phyloP scores from a whole-genome alignment of 2,329 filamentous ascomycete species.

The Bipolaris gigantea region DNA sequence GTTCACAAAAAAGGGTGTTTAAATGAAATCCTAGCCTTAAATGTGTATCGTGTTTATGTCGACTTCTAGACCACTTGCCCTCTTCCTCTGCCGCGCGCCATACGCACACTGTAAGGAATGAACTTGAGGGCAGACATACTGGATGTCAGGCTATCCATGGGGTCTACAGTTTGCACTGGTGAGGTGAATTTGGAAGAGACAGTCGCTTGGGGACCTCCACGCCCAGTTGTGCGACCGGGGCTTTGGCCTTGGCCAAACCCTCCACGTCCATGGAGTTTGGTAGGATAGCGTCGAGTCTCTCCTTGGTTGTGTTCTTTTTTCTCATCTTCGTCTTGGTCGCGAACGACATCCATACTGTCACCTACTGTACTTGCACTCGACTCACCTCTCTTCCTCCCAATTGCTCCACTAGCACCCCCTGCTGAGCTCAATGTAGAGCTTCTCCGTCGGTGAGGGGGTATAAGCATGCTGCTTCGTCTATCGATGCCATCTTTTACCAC shows the following conservation, averaged over 20 bases:
- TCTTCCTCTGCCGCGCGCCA: slow-evolving; percentile 27
- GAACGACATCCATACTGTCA: slow-evolving; percentile 31
- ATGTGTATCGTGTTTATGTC: not conserved
- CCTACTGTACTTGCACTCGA: slow-evolving; percentile 20
- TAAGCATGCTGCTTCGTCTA: slow-evolving; percentile 75
- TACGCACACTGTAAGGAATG: slow-evolving; percentile 56
- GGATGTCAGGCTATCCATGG: slow-evolving; percentile 65
- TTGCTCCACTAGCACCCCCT: slow-evolving; percentile 2
- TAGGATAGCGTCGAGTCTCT: slow-evolving; percentile 17
- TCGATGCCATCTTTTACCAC: slow-evolving; percentile 91
- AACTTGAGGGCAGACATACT: slow-evolving; percentile 75
- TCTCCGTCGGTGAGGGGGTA: slow-evolving; percentile 42
- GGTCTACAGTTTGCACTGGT: slow-evolving; percentile 45
- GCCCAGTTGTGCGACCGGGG: slow-evolving; percentile 17
- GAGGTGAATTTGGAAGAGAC: slow-evolving; percentile 5
- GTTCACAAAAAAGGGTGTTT: not conserved
- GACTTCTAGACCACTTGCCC: slow-evolving; percentile 6
- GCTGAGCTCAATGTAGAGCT: slow-evolving; percentile 30
- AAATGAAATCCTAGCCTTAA: not conserved
- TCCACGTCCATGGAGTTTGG: slow-evolving; percentile 35
- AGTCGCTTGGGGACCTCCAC: not conserved
- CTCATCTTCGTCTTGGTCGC: slow-evolving; percentile 16
- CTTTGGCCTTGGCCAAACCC: slow-evolving; percentile 32
- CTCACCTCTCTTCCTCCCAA: slow-evolving; percentile 23
- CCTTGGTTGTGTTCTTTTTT: slow-evolving; percentile 15